A percentile compares a stretch with the other conserved stretches of the same genome.
phyloP scores from a whole-genome alignment of 371 early-diverging fungal genomes.

The Syncephalastrum monosporum region DNA sequence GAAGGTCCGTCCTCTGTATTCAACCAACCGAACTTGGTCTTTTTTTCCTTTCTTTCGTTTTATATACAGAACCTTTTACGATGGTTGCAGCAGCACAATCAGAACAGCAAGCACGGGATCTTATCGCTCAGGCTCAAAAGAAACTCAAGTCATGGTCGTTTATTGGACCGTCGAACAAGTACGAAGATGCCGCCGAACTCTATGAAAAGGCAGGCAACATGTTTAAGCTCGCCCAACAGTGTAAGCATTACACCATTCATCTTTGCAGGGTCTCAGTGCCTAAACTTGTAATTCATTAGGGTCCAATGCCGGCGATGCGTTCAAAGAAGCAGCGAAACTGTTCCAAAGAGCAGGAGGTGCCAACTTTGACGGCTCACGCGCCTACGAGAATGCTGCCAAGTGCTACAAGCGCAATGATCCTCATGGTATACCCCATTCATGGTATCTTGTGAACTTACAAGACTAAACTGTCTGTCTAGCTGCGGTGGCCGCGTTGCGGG shows the following conservation, averaged over 20 bases:
- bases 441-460: background rate
- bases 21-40: too few relatives aligned
- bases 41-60: too few relatives aligned
- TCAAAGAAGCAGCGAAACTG: conserved; percentile 73
- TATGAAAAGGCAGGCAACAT: conserved; percentile 89
- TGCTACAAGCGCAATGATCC: conserved; percentile 82
- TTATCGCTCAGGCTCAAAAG: conserved; percentile 75
- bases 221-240: conserved; percentile 88
- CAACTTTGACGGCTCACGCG: conserved; percentile 52
- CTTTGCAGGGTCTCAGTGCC: too few relatives aligned
- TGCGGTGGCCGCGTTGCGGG: conserved; percentile 71
- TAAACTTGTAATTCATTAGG: conserved; percentile 40
- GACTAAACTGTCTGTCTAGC: conserved; percentile 40
- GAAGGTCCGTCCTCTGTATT: too few relatives aligned
- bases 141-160: conserved; percentile 72
- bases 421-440: conserved; percentile 42
- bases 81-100: conserved; percentile 29
- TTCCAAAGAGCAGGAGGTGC: conserved; percentile 67
- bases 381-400: conserved; percentile 86
- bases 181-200: conserved; percentile 92
- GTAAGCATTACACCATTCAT: conserved; percentile 44
- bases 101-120: conserved; percentile 69
- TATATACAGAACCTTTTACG: background rate
- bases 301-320: conserved; percentile 93
- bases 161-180: conserved; percentile 76